Base-by-base conservation (phyloP, 129 eudicot genomes). In the Lactuca sativa region DNA sequence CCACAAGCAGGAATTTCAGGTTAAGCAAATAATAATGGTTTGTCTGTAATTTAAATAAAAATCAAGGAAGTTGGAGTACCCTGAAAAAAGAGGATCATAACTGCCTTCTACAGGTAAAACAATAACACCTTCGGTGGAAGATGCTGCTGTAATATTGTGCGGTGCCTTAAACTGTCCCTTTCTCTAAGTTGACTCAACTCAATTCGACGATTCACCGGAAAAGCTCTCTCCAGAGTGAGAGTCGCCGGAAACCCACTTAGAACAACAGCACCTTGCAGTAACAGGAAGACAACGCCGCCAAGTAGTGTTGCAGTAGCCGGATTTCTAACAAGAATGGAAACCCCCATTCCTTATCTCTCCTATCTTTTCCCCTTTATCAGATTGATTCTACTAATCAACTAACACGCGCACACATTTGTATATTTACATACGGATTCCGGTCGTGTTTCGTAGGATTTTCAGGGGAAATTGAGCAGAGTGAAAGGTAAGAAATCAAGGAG, bases 51-150 rank as follows among this genome's bases (percentile, higher is more conserved):
- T 53, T 3, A 38, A 30, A 43, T 4, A 49, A 37, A 25, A 56
- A 53, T 7, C 4, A 76, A 59, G 7, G 59, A 72, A 52, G 4
- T 69, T 37, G 40, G 43, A 58, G 66, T 21, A 95, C 99, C 99
- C 99, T 66, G 87, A 96, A 72, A 81, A 79, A 77, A 73, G 87
- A 47, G 99, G 99, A 73, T 95, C 92, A 49, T 76, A 95, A 59
- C 93, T 90, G 43, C 99, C 99, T 36, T 84, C 60, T 9, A 95
- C 96, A 3, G 84, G 77, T 58, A 95, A 87, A 76, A 90, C 96
- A 69, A 87, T 81, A 31, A 90, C 89, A 1, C 85, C 95, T 3
- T 56, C 81, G 5, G 77, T 11, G 57, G 76, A 4, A 57, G 86
- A 59, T 88, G 87, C 58, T 76, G 75, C 49, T 75, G 79, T 78